Evolutionary conservation across 805 yeast species (phyloP).

Genomic region (Candida nonsorbophila): DNA sequence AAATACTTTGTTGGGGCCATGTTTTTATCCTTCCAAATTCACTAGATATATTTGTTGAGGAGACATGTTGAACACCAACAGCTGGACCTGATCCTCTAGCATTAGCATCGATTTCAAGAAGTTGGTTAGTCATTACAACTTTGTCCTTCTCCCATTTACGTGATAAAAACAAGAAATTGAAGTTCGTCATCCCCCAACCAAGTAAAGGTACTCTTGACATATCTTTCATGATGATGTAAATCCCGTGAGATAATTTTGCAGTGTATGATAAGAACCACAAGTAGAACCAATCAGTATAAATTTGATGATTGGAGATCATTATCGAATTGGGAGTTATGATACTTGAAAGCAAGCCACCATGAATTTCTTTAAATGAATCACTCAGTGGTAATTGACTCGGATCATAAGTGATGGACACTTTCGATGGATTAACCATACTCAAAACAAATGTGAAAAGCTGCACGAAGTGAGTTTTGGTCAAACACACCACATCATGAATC

Average conservation of each 20-base stretch:
- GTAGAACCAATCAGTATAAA: conserved; percentile 90
- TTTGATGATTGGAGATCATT: conserved; percentile 85
- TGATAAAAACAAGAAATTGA: conserved; percentile 70
- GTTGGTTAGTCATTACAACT: conserved; percentile 47
- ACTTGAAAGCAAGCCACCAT: conserved; percentile 16
- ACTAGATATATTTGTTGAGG: conserved; percentile 17
- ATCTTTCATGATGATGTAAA: conserved; percentile 74
- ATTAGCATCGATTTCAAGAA: conserved; percentile 55
- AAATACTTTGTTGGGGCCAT: conserved; percentile 27
- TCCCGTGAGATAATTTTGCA: conserved; percentile 55
- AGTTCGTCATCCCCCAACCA: conserved; percentile 83
- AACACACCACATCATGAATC: conserved; percentile 39
- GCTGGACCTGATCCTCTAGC: conserved; percentile 55
- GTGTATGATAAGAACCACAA: conserved; percentile 83
- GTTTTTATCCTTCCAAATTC: conserved; percentile 4
- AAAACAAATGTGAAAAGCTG: conserved; percentile 48
- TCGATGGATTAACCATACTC: conserved; percentile 47
- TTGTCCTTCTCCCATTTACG: conserved; percentile 85
- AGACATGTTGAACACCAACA: conserved; percentile 31
- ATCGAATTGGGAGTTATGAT: conserved; percentile 49
- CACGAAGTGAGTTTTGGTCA: conserved; percentile 57
- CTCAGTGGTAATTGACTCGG: conserved; percentile 15
- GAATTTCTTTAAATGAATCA: conserved; percentile 22
- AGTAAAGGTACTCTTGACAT: conserved; percentile 70
- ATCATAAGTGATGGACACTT: conserved; percentile 47